These are phyloP conservation scores for Leptographium lundbergii DNA, from an alignment of 2,329 filamentous ascomycete species.

Conservation along the genomic window DNA sequence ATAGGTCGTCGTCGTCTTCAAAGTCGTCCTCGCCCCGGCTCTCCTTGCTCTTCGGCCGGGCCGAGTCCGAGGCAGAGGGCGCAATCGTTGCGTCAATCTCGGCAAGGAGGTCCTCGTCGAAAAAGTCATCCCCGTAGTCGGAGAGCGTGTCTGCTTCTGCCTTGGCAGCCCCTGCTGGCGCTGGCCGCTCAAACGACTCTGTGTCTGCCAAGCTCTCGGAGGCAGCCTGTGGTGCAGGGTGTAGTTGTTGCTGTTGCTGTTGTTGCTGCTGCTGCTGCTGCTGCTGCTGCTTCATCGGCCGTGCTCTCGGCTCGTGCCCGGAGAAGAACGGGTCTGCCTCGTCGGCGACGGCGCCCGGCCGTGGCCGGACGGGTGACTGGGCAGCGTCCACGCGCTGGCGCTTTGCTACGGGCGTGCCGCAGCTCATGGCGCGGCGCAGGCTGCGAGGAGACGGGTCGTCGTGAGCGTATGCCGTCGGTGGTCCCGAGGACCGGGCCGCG, in stretches of 20 bases:
- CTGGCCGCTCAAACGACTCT: not conserved
- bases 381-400: conserved; percentile 41
- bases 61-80: not conserved
- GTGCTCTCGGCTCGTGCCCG: not conserved
- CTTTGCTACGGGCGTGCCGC: conserved; percentile 60
- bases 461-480: conserved; percentile 20
- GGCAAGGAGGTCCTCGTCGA: conserved; percentile 46
- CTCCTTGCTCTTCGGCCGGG: not conserved
- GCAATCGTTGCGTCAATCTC: conserved; percentile 34
- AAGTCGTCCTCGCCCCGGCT: conserved; percentile 34
- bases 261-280: not conserved
- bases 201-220: conserved; percentile 2
- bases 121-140: conserved; percentile 41
- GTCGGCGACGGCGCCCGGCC: not conserved
- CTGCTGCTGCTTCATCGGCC: not conserved
- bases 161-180: not conserved
- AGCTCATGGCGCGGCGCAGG: conserved; percentile 54
- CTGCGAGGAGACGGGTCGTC: conserved; percentile 19
- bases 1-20: conserved; percentile 44
- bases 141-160: conserved; percentile 18
- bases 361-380: not conserved
- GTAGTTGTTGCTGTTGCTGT: not conserved
- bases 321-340: not conserved
- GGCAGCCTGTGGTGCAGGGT: not conserved
- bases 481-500: no score